A percentile compares a stretch with the other conserved stretches of the same genome.
These are phyloP conservation scores for Trebouxia sp. DNA, from an alignment of 139 green algal species.

Conservation along the genomic window DNA sequence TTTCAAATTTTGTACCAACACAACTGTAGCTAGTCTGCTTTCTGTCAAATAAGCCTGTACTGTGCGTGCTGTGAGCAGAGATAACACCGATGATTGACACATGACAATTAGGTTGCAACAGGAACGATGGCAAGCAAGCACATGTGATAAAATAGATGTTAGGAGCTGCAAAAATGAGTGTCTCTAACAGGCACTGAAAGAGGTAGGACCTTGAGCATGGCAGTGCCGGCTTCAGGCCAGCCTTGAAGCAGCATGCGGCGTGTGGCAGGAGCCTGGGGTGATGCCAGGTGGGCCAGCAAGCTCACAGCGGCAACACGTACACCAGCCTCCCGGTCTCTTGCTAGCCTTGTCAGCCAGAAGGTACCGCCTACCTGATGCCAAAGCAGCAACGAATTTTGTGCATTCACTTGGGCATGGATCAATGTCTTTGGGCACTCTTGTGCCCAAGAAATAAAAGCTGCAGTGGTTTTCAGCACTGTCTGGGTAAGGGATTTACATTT, in stretches of 20 bases:
- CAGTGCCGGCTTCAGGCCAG: slow-evolving; percentile 50
- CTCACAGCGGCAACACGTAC: slow-evolving; percentile 31
- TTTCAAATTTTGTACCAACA: too few species aligned
- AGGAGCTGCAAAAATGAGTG: too few species aligned
- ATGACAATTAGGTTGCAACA: too few species aligned
- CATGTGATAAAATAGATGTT: too few species aligned
- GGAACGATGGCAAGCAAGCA: background rate
- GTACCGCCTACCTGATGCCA: slow-evolving; percentile 44
- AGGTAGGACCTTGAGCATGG: slow-evolving; percentile 8
- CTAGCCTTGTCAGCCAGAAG: slow-evolving; percentile 50
- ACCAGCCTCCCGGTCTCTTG: slow-evolving; percentile 36
- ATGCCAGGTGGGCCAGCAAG: slow-evolving; percentile 40
- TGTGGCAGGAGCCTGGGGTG: slow-evolving; percentile 35
- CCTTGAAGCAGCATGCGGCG: slow-evolving; percentile 45
- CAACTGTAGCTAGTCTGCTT: too few species aligned
- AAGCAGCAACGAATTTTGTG: background rate
- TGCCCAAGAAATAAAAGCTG: background rate
- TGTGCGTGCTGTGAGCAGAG: too few species aligned
- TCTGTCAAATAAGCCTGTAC: too few species aligned
- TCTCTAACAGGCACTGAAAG: too few species aligned
- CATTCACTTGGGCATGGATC: background rate
- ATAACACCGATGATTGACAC: too few species aligned
- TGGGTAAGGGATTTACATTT: too few species aligned
- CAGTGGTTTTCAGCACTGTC: too few species aligned
- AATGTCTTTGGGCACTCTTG: background rate